These are phyloP conservation scores for Ilyonectria destructans DNA, from an alignment of 2,329 filamentous ascomycete genomes.

Conservation along the genomic window DNA sequence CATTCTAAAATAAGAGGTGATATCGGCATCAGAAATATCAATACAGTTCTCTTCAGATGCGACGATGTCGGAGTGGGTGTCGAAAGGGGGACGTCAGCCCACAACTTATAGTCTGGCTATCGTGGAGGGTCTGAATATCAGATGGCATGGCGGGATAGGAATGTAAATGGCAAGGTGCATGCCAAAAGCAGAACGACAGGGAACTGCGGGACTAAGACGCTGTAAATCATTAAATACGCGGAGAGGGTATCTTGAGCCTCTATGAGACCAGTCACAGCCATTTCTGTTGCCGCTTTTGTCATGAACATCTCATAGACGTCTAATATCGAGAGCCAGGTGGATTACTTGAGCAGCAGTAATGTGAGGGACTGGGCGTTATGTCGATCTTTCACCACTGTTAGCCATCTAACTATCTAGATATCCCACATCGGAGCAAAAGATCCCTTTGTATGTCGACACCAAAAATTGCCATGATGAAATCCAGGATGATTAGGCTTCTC, in stretches of 20 bases:
- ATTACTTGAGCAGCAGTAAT: background rate
- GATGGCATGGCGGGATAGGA: background rate
- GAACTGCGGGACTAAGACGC: background rate
- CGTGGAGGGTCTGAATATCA: background rate
- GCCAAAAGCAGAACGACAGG: background rate
- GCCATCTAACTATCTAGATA: background rate
- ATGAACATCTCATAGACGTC: background rate
- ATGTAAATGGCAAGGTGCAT: background rate
- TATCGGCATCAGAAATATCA: background rate
- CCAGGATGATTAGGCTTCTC: background rate
- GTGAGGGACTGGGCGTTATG: background rate
- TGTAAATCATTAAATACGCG: background rate
- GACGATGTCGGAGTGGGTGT: background rate
- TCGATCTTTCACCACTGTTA: background rate
- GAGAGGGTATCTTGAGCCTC: background rate
- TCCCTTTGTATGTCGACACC: background rate
- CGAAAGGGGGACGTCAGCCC: background rate
- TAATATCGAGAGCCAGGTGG: background rate
- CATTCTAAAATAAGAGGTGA: background rate
- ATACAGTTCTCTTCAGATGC: too few relatives aligned
- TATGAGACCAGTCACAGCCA: background rate
- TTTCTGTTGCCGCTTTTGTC: conserved; percentile 13
- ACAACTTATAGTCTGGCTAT: background rate
- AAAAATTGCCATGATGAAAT: background rate
- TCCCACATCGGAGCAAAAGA: background rate